phyloP scores from a whole-genome alignment of 371 early-diverging fungal genomes.

The Furculomyces boomerangus region DNA sequence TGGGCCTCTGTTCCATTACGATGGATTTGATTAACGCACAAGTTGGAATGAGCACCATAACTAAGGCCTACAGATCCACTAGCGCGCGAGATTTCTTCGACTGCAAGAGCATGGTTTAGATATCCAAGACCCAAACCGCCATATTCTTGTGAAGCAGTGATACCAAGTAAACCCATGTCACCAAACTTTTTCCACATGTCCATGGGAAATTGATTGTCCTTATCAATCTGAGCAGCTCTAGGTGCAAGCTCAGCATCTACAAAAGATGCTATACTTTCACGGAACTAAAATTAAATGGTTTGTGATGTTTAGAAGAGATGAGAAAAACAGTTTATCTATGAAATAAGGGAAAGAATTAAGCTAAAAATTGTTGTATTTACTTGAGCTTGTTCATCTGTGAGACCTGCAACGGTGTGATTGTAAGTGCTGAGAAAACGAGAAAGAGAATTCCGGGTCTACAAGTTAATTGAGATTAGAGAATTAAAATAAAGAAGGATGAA shows the following conservation, averaged over 20 bases:
- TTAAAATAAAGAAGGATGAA: too few species aligned
- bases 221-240: constrained; percentile 69
- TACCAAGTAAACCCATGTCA: constrained; percentile 85
- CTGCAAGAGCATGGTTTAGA: constrained; percentile 74
- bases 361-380: neutral
- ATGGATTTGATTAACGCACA: constrained; percentile 92
- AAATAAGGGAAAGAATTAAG: neutral
- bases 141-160: constrained; percentile 63
- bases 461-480: too few species aligned
- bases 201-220: constrained; percentile 71
- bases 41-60: constrained; percentile 94
- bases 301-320: neutral
- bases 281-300: constrained; percentile 25
- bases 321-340: neutral
- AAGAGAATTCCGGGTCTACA: too few species aligned
- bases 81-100: constrained; percentile 86
- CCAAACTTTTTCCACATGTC: constrained; percentile 96
- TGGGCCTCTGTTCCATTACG: constrained; percentile 82
- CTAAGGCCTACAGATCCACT: constrained; percentile 82
- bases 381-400: constrained; percentile 50
- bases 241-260: constrained; percentile 70
- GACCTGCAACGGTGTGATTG: constrained; percentile 52
- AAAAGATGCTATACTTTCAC: constrained; percentile 54
- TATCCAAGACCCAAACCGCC: constrained; percentile 89
- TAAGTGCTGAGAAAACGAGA: too few species aligned